A percentile compares a stretch with the other conserved stretches of the same genome.
Conservation (phyloP, 805 yeast genomes). For the Candida nonsorbophila region DNA sequence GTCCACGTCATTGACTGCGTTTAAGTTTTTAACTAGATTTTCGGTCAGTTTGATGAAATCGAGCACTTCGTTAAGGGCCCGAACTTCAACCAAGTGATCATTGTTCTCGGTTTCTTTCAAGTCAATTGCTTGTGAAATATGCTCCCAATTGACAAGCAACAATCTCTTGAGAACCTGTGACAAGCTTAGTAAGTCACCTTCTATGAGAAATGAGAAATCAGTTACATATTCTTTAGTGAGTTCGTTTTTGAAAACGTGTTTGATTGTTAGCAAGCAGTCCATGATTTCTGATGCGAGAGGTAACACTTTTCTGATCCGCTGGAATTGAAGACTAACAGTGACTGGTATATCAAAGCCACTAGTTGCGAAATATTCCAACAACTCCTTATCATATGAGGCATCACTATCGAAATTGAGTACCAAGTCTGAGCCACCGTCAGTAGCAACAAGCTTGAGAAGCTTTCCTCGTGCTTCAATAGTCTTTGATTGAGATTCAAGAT, state of each 20-base stretch:
- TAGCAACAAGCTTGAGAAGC: conserved; percentile 4
- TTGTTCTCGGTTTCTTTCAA: conserved; percentile 26
- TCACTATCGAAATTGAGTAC: conserved; percentile 49
- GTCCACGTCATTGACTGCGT: conserved; percentile 13
- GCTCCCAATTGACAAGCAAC: conserved; percentile 46
- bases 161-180: conserved; percentile 28
- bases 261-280: conserved; percentile 46
- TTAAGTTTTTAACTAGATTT: conserved; percentile 13
- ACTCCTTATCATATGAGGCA: conserved; percentile 8
- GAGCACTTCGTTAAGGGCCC: conserved; percentile 15
- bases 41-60: conserved; percentile 18
- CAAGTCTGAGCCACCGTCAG: conserved; percentile 21
- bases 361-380: conserved; percentile 35
- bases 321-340: conserved; percentile 39
- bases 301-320: conserved; percentile 45
- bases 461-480: conserved; percentile 6
- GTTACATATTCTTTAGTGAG: conserved; percentile 28
- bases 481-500: too few relatives aligned
- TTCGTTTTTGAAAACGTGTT: conserved; percentile 16
- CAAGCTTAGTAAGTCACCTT: conserved; percentile 25
- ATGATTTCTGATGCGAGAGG: conserved; percentile 52
- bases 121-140: conserved; percentile 45
- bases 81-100: conserved; percentile 21
- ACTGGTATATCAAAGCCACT: conserved; percentile 58
- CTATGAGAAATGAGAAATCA: conserved; percentile 39